Percentiles rank a stretch among this genome's conserved stretches.
These are phyloP conservation scores for Camelina neglecta DNA, from an alignment of 345 rosid genomes.

Conservation along the genomic window DNA sequence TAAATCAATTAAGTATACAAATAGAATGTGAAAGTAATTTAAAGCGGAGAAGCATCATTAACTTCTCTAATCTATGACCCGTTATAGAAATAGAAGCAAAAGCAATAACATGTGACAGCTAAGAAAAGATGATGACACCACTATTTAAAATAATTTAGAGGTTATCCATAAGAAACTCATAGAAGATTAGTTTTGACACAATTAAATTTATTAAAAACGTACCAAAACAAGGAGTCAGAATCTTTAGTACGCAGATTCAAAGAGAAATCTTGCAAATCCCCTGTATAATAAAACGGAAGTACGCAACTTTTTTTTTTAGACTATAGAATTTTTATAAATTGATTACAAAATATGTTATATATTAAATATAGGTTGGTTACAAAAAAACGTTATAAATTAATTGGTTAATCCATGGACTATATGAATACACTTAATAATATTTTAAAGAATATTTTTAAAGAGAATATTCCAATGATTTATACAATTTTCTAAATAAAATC, in stretches of 20 bases:
- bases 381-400: too few relatives aligned
- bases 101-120: slow-evolving; percentile 36
- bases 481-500: too few relatives aligned
- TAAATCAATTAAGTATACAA: not conserved
- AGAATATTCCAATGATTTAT: too few relatives aligned
- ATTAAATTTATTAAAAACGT: not conserved
- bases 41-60: slow-evolving; percentile 33
- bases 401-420: too few relatives aligned
- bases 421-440: too few relatives aligned
- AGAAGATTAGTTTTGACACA: slow-evolving; percentile 1
- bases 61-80: slow-evolving; percentile 24
- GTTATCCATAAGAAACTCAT: slow-evolving; percentile 25
- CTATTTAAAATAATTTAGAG: slow-evolving; percentile 20
- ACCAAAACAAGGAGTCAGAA: not conserved
- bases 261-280: too few relatives aligned
- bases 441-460: too few relatives aligned
- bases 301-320: too few relatives aligned
- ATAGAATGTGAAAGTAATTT: not conserved
- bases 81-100: slow-evolving; percentile 22
- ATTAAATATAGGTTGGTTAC: too few relatives aligned
- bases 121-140: slow-evolving; percentile 24
- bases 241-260: not conserved
- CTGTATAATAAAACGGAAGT: too few relatives aligned
- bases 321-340: too few relatives aligned
- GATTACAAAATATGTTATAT: too few relatives aligned